phyloP scores from a whole-genome alignment of 805 yeast genomes.

The Candida qinlingensis region DNA sequence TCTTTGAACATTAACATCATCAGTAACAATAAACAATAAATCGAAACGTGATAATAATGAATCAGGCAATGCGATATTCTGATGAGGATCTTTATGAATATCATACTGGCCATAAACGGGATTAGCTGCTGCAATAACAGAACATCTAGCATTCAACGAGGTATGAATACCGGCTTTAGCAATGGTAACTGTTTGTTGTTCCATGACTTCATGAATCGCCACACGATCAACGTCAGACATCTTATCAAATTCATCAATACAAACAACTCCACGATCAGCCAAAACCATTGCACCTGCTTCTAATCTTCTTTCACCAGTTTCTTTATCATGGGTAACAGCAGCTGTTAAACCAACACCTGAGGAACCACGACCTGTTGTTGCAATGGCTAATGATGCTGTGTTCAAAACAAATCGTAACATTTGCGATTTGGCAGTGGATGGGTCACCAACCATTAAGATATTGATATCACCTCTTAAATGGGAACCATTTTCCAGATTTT shows the following conservation, averaged over 20 bases:
- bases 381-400: conserved; percentile 92
- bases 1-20: conserved; percentile 79
- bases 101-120: conserved; percentile 97
- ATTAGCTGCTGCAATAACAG: conserved; percentile 96
- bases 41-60: conserved; percentile 95
- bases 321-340: conserved; percentile 93
- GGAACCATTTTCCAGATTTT: conserved; percentile 89
- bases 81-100: conserved; percentile 91
- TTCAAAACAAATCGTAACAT: conserved; percentile 89
- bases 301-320: conserved; percentile 92
- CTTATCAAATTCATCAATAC: conserved; percentile 98
- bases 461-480: conserved; percentile 98
- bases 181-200: conserved; percentile 96
- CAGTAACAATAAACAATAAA: conserved; percentile 90
- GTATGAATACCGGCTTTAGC: conserved; percentile 98
- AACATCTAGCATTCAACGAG: conserved; percentile 91
- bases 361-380: conserved; percentile 99
- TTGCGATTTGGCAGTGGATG: conserved; percentile 97
- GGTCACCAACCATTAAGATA: conserved; percentile 95
- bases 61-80: conserved; percentile 94
- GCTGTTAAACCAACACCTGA: conserved; percentile 99
- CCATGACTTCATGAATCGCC: conserved; percentile 99
- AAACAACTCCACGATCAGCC: conserved; percentile 95
- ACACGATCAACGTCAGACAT: conserved; percentile 97
- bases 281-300: conserved; percentile 99